Base-by-base conservation (phyloP, 345 rosid species). In the Crucihimalaya himalaica region DNA sequence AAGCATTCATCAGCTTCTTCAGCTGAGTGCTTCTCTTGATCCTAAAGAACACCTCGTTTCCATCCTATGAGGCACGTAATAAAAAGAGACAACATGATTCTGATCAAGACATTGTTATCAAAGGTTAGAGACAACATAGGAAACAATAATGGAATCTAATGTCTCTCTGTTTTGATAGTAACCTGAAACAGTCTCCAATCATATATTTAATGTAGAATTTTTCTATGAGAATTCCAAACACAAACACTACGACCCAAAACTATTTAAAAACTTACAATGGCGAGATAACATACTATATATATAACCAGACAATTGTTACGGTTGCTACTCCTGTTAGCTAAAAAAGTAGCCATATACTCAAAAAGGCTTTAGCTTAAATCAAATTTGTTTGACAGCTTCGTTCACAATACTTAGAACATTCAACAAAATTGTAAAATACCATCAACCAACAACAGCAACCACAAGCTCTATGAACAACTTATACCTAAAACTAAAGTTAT, bases 1-100 rank as follows among this genome's bases (percentile, higher is more conserved):
- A 92, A 8, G 96, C 96, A 81, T 83, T 86, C 98, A 92, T 90
- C 34, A 92, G 86, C 84, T 90, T 90, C 87, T 90, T 88, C 54
- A 92, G 74, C 63, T 90, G 98, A 19, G 98, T 92, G 82, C 83
- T 84, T 81, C 93, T 87, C 77, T 87, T 90, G 80, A 93, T 88
- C 85, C 90, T 90, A 66, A 88, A 93, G 80, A 88, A 88, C 0
- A 93, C 96, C 57, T 88, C 98, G 47, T 81, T 90, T 6, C 97
- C 98, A 78, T 90, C 97, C 97, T 92, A 72, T 42, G 2, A n/a
- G n/a, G n/a, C 7, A 37, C 40, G 11, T 10, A 10, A 37, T 37
- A 37, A 3, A 35, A 53, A n/a, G 23, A 51, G n/a, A 54, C 45
- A 31, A 47, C 54, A 47, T n/a, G 46, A 51, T 78, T 85, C 88